phyloP scores from a whole-genome alignment of 495 filamentous ascomycete species.

The Cenococcum geophilum region DNA sequence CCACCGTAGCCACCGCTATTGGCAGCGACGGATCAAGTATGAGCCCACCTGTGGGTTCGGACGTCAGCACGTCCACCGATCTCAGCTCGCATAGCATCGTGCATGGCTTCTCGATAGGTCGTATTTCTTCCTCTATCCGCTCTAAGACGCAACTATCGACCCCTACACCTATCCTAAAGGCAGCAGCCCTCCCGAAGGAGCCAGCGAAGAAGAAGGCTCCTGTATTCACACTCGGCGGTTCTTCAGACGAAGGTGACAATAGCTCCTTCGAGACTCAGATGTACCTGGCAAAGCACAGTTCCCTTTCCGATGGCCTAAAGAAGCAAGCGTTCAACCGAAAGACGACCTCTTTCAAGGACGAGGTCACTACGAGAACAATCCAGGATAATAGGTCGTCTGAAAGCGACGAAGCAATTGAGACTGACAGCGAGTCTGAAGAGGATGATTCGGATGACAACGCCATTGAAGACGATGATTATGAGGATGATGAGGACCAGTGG shows the following conservation, averaged over 20 bases:
- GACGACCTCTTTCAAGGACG: constrained; percentile 76
- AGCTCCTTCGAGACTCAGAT: constrained; percentile 71
- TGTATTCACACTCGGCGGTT: constrained; percentile 67
- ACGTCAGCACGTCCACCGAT: constrained; percentile 40
- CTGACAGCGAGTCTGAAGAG: constrained; percentile 42
- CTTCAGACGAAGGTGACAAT: constrained; percentile 74
- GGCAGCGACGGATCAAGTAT: constrained; percentile 24
- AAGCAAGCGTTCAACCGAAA: constrained; percentile 54
- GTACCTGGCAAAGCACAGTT: constrained; percentile 47
- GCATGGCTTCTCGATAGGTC: constrained; percentile 78
- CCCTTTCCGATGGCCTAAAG: constrained; percentile 49
- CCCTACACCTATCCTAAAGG: constrained; percentile 42
- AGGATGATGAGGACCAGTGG: constrained; percentile 90
- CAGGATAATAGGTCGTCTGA: constrained; percentile 51
- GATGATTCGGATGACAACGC: constrained; percentile 45
- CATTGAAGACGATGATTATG: constrained; percentile 51
- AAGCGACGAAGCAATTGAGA: constrained; percentile 72
- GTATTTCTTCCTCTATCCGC: constrained; percentile 66
- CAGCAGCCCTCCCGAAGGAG: constrained; percentile 36
- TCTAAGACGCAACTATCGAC: constrained; percentile 51
- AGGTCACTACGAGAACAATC: constrained; percentile 60
- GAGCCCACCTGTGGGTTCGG: constrained; percentile 32
- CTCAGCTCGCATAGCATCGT: constrained; percentile 68
- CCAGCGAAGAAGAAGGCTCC: constrained; percentile 54
- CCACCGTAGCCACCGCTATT: constrained; percentile 36